Evolutionary conservation across 768 basidiomycete species (phyloP).

Genomic region (Suillus discolor): DNA sequence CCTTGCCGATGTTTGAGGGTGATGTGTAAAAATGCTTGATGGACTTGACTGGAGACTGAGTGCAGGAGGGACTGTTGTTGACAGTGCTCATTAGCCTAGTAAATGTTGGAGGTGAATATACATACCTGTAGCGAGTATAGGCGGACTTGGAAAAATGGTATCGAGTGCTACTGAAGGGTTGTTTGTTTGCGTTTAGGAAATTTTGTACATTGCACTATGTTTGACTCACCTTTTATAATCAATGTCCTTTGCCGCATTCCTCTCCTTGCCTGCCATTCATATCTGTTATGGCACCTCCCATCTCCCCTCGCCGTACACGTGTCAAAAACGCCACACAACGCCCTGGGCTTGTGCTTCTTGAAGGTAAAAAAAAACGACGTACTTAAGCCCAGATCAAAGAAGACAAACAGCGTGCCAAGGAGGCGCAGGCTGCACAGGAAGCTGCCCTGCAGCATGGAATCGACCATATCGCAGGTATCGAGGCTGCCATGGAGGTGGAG

Average conservation of each 20-base stretch:
- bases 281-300: background rate
- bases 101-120: no score
- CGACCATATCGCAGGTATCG: background rate
- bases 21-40: no score
- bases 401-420: background rate
- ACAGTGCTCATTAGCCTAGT: no score
- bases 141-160: background rate
- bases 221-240: background rate
- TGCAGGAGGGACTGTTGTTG: no score
- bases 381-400: constrained; percentile 10
- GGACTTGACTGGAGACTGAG: no score
- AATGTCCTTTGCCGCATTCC: background rate
- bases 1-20: no score
- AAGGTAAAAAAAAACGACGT: constrained; percentile 1
- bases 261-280: background rate
- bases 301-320: constrained; percentile 1
- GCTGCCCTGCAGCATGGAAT: background rate
- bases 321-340: constrained; percentile 10
- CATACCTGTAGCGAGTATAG: background rate
- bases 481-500: background rate
- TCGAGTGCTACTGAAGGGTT: no score
- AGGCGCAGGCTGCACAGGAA: background rate
- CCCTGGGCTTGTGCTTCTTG: constrained; percentile 9
- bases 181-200: background rate
- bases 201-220: background rate